Conservation (phyloP, 2,329 filamentous ascomycete species). For the Colletotrichum tropicale region DNA sequence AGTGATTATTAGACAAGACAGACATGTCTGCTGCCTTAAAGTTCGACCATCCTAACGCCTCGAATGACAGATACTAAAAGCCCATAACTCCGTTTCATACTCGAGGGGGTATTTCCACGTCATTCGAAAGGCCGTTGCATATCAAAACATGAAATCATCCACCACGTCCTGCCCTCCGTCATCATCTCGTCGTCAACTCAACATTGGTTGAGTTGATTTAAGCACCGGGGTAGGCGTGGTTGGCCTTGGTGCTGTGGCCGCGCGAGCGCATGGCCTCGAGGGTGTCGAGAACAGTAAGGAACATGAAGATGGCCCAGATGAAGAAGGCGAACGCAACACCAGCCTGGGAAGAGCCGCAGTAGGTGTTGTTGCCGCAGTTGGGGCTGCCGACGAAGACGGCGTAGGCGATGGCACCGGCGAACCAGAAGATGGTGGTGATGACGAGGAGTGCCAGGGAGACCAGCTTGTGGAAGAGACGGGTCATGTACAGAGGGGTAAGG, state of each 20-base stretch:
- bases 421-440: slow-evolving; percentile 87
- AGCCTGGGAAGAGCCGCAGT: slow-evolving; percentile 67
- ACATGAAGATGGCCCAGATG: slow-evolving; percentile 59
- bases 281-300: slow-evolving; percentile 50
- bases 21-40: not conserved
- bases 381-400: slow-evolving; percentile 67
- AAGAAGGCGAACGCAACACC: slow-evolving; percentile 71
- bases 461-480: slow-evolving; percentile 65
- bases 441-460: slow-evolving; percentile 71
- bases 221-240: slow-evolving; percentile 20
- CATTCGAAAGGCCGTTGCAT: not conserved
- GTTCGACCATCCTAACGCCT: not conserved
- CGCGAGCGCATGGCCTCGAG: slow-evolving; percentile 48
- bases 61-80: not conserved
- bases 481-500: slow-evolving; percentile 67
- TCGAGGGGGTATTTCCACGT: slow-evolving; percentile 14
- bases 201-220: not conserved
- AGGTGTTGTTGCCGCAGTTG: slow-evolving; percentile 53
- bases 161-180: too few species aligned
- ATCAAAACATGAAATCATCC: not conserved
- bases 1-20: not conserved
- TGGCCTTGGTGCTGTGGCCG: slow-evolving; percentile 30
- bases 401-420: slow-evolving; percentile 81
- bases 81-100: slow-evolving; percentile 3
- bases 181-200: not conserved